These are phyloP conservation scores for Rhododendron williamsianum DNA, from an alignment of 148 eudicot genomes.

Conservation along the genomic window DNA sequence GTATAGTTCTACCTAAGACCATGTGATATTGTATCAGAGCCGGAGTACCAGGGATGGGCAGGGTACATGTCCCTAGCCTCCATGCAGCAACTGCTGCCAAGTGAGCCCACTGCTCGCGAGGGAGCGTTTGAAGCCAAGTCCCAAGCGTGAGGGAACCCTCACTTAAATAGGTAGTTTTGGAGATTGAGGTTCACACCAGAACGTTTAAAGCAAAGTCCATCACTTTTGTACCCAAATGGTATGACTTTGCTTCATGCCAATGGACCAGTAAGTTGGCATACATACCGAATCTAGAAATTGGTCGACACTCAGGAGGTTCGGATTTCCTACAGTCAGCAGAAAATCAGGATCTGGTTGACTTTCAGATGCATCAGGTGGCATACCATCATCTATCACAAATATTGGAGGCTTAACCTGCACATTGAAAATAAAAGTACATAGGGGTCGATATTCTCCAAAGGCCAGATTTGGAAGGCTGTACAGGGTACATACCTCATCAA, in stretches of 20 bases:
- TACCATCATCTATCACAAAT: conserved; percentile 36
- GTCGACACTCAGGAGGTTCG: conserved; percentile 44
- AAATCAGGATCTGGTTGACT: conserved; percentile 31
- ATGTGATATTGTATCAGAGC: neutral
- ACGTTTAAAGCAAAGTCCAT: neutral
- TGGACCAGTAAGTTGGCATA: neutral
- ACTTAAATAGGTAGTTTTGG: neutral
- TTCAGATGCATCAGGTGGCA: conserved; percentile 16
- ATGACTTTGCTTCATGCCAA: neutral
- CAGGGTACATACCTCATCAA: conserved; percentile 33
- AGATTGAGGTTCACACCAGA: neutral
- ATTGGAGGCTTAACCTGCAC: conserved; percentile 30
- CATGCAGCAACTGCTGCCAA: neutral
- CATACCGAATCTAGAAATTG: conserved; percentile 58
- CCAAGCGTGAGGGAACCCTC: neutral
- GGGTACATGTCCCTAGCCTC: neutral
- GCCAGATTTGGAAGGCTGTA: neutral
- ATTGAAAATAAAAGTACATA: neutral
- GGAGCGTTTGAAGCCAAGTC: neutral
- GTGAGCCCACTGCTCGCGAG: neutral
- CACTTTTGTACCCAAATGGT: neutral
- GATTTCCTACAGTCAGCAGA: conserved; percentile 27
- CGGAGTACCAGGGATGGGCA: neutral
- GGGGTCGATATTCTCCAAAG: neutral
- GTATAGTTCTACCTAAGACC: neutral